Percentiles rank a stretch among this genome's conserved stretches.
Conservation (phyloP, 345 rosid species). For the Lenwebbia sp. region DNA sequence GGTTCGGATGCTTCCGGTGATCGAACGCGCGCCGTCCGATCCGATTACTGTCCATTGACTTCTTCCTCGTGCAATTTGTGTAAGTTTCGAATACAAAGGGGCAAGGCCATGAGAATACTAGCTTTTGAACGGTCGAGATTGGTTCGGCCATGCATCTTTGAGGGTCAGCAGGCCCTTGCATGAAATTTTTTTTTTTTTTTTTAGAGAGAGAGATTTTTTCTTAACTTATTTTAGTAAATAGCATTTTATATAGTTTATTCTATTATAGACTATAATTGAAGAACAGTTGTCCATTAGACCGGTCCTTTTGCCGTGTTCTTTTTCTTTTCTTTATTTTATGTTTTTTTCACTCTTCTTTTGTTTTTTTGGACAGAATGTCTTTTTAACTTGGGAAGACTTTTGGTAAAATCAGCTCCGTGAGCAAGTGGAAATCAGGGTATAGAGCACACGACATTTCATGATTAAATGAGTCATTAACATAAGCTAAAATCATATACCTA, state of each 20-base stretch:
- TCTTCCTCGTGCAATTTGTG: background rate
- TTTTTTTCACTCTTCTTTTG: background rate
- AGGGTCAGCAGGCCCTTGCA: background rate
- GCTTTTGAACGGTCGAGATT: background rate
- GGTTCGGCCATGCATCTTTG: background rate
- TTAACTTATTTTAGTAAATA: background rate
- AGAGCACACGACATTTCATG: background rate
- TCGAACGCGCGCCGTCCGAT: background rate
- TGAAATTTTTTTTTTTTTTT: background rate
- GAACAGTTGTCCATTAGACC: background rate
- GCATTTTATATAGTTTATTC: background rate
- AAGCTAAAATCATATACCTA: background rate
- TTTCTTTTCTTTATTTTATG: background rate
- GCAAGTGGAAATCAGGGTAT: background rate
- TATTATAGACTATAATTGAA: background rate
- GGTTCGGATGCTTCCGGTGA: background rate
- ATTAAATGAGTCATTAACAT: background rate
- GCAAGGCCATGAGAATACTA: background rate
- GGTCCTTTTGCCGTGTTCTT: background rate
- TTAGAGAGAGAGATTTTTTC: background rate
- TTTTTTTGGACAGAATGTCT: too few relatives aligned
- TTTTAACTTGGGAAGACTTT: background rate
- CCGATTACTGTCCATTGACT: background rate
- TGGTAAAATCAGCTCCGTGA: background rate
- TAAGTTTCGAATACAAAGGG: background rate